Base-by-base conservation (phyloP, 2,329 filamentous ascomycete species). In the Dothistroma pini region DNA sequence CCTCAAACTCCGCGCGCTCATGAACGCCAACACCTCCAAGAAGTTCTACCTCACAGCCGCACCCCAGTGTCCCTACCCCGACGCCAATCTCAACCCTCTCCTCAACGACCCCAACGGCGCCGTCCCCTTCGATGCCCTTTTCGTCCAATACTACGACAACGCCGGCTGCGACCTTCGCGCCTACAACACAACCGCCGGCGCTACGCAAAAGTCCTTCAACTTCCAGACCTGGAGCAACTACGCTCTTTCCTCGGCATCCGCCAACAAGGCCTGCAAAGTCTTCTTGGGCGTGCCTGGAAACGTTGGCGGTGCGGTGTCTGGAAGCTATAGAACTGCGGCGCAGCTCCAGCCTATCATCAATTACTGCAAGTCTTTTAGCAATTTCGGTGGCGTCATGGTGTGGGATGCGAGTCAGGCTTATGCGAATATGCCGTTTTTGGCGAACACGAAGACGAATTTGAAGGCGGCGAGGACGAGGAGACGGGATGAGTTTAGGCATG, bases 101-200 rank as follows among this genome's bases (percentile, higher is more conserved):
- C 66, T 71, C 5, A 2, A 86, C 85, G 0, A 87, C 87, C 0
- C 87, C 87, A 16, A 88, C 31, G 51, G 51, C 10, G 51, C 51
- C 89, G 75, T 91, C 86, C 68, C 80, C 81, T 74, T 72, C 64
- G 78, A 79, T 56, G 73, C 74, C 4, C 68, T 79, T 32, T 77
- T 70, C 56, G 70, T 78, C 10, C 77, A 79, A 57, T 79, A 78
- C 60, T 79, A 79, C 69, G 79, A 80, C 66, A 79, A 79, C 0
- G 89, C 83, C 70, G 51, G 25, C 31, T 67, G 72, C 70, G 54
- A 60, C 56, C 16, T 77, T 67, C 66, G 71, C 70, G 56, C 70
- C 71, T 64, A 72, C 70, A 70, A 34, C 73, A 72, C 63, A 41
- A 56, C 48, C 44, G n/a, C 51, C 7, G 51, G 51, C 31, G 51